These are phyloP conservation scores for Parasitella parasitica DNA, from an alignment of 371 early-diverging fungal species.

Conservation along the genomic window DNA sequence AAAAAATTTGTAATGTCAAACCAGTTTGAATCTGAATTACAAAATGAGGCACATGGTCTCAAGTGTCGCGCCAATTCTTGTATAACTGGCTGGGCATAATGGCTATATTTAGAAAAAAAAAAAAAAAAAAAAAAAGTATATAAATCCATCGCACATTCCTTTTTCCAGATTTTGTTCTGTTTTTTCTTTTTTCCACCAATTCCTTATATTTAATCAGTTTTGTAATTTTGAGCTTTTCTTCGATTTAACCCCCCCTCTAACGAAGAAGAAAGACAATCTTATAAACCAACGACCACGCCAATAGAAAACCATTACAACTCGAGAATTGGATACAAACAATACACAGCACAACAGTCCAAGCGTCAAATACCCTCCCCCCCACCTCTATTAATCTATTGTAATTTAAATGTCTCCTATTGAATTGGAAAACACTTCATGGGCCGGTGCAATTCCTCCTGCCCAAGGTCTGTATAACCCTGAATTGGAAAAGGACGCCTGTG, in stretches of 20 bases:
- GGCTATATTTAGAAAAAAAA: not conserved
- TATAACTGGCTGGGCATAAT: constrained; percentile 9
- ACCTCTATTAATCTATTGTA: not conserved
- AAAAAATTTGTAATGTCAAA: not conserved
- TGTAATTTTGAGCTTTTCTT: not conserved
- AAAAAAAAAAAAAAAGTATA: constrained; percentile 4
- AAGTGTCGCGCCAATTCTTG: not conserved
- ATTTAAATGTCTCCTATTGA: constrained; percentile 8
- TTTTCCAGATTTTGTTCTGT: not conserved
- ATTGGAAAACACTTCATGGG: constrained; percentile 67
- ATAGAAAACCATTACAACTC: not conserved
- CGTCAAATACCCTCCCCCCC: not conserved
- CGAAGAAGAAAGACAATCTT: not conserved
- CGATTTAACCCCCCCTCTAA: not conserved
- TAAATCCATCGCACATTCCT: not conserved
- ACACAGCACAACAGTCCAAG: not conserved
- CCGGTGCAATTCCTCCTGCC: constrained; percentile 76
- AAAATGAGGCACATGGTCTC: constrained; percentile 6
- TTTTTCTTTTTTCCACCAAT: not conserved
- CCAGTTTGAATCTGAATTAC: not conserved
- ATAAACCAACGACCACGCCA: not conserved
- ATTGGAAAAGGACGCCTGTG: constrained; percentile 93
- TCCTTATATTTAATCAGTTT: not conserved
- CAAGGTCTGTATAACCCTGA: constrained; percentile 91
- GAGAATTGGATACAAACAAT: not conserved